phyloP scores from a whole-genome alignment of 2,329 filamentous ascomycete genomes.

The Exophiala sp. region DNA sequence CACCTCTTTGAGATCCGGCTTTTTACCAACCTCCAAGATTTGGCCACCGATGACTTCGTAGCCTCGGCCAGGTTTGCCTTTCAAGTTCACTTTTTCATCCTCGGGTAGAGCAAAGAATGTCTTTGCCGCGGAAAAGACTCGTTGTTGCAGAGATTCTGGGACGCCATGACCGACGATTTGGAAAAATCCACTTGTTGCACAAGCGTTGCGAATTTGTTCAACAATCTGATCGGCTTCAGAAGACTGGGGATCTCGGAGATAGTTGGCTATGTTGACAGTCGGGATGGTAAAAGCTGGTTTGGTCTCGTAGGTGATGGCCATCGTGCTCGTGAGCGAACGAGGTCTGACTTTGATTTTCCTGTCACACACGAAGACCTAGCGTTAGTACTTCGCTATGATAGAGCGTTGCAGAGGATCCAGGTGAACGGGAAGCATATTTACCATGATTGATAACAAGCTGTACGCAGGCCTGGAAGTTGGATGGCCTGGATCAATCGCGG shows the following conservation, averaged over 20 bases:
- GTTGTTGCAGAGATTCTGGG: slow-evolving; percentile 38
- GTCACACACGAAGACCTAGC: background rate
- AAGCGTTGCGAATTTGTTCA: slow-evolving; percentile 41
- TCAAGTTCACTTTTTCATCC: slow-evolving; percentile 24
- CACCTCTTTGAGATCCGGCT: slow-evolving; percentile 33
- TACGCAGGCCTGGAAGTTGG: no score
- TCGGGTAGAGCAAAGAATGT: slow-evolving; percentile 47
- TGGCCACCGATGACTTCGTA: slow-evolving; percentile 32
- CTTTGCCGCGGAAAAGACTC: slow-evolving; percentile 41
- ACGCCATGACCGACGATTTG: slow-evolving; percentile 51
- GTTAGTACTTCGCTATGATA: no score
- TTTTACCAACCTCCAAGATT: slow-evolving; percentile 28
- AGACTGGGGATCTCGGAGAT: background rate
- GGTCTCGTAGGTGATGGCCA: slow-evolving; percentile 1
- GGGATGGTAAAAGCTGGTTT: slow-evolving; percentile 3
- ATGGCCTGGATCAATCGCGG: no score
- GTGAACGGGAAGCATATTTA: no score
- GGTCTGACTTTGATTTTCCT: background rate
- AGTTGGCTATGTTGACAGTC: background rate
- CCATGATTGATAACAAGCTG: no score
- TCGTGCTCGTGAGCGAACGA: background rate
- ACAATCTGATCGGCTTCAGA: slow-evolving; percentile 27
- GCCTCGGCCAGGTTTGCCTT: slow-evolving; percentile 22
- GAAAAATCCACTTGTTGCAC: slow-evolving; percentile 52
- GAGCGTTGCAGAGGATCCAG: no score